phyloP scores from a whole-genome alignment of 2,329 filamentous ascomycete species.

The Penicillium olsonii region DNA sequence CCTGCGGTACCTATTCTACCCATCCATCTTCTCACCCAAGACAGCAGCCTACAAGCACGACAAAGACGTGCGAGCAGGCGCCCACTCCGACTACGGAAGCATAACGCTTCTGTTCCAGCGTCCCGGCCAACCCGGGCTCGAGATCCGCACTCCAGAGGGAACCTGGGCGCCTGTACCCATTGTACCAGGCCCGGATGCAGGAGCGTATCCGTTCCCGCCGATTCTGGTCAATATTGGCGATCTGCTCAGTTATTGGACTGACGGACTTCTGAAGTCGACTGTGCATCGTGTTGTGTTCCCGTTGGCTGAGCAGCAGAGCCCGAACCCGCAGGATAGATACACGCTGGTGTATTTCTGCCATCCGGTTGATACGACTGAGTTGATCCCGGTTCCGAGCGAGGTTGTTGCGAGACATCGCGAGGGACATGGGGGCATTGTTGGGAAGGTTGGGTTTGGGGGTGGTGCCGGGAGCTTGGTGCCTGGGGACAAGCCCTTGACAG shows the following conservation, averaged over 20 bases:
- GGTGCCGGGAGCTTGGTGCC: constrained; percentile 36
- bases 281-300: constrained; percentile 85
- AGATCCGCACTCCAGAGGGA: constrained; percentile 66
- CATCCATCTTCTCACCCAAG: constrained; percentile 52
- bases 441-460: constrained; percentile 44
- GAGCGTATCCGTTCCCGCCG: constrained; percentile 61
- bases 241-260: constrained; percentile 82
- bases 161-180: constrained; percentile 69
- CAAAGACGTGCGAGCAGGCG: constrained; percentile 78
- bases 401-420: constrained; percentile 48
- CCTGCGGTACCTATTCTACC: constrained; percentile 74
- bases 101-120: constrained; percentile 79
- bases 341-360: constrained; percentile 66
- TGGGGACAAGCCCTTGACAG: constrained; percentile 52
- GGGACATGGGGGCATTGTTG: constrained; percentile 23
- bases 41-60: constrained; percentile 48
- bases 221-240: constrained; percentile 74
- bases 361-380: constrained; percentile 55
- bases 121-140: constrained; percentile 79
- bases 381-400: constrained; percentile 58
- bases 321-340: constrained; percentile 53
- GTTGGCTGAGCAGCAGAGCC: constrained; percentile 38
- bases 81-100: constrained; percentile 82
- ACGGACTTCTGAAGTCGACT: constrained; percentile 80
- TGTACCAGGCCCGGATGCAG: constrained; percentile 45